Conservation (phyloP, 2,329 filamentous ascomycete genomes). For the Trichoderma koningiopsis region DNA sequence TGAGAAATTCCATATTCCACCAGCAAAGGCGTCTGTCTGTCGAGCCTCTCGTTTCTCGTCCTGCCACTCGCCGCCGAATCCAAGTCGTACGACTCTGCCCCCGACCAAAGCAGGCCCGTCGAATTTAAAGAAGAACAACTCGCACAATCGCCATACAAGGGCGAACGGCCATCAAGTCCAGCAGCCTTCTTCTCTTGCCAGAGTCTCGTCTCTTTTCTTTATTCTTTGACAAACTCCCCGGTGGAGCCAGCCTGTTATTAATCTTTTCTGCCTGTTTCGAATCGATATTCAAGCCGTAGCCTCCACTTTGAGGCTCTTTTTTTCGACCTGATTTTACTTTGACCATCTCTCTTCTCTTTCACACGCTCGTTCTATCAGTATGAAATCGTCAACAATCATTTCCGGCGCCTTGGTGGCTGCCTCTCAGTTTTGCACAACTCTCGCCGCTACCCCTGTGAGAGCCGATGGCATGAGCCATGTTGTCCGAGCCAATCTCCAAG, state of each 20-base stretch:
- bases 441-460: conserved; percentile 27
- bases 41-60: conserved; percentile 24
- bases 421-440: conserved; percentile 32
- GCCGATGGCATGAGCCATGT: conserved; percentile 13
- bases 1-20: conserved; percentile 19
- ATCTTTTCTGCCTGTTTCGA: conserved; percentile 19
- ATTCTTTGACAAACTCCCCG: conserved; percentile 22
- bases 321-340: conserved; percentile 1
- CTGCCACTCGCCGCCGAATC: conserved; percentile 4
- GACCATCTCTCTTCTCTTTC: conserved; percentile 18
- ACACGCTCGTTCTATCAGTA: conserved; percentile 32
- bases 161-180: background rate
- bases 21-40: conserved; percentile 20
- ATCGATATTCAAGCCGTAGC: conserved; percentile 6
- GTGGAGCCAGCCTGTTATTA: conserved; percentile 23
- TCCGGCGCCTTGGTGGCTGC: conserved; percentile 36
- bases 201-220: conserved; percentile 8
- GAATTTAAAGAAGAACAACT: conserved; percentile 7
- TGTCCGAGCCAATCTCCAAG: conserved; percentile 34
- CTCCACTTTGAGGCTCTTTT: conserved; percentile 13
- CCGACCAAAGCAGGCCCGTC: conserved; percentile 13
- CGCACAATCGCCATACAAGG: conserved; percentile 1
- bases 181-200: conserved; percentile 3
- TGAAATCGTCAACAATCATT: conserved; percentile 39
- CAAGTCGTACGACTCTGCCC: conserved; percentile 6